Evolutionary conservation across 1,284 basidiomycete species (phyloP).

Genomic region (Baeospora myosura): DNA sequence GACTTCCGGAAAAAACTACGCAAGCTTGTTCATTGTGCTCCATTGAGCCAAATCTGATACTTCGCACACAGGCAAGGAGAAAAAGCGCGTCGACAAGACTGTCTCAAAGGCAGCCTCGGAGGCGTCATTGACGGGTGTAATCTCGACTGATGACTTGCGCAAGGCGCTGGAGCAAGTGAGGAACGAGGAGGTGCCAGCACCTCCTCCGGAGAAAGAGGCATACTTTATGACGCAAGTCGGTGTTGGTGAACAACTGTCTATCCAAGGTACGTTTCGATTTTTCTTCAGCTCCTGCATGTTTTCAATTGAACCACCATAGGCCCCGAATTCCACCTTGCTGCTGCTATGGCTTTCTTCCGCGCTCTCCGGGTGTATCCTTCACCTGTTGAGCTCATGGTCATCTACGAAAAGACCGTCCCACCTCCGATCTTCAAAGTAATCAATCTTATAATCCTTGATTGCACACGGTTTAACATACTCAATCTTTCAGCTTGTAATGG

Average conservation of each 20-base stretch:
- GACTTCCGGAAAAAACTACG: constrained; percentile 86
- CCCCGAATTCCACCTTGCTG: constrained; percentile 66
- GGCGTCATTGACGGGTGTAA: constrained; percentile 20
- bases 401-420: constrained; percentile 91
- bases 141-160: constrained; percentile 42
- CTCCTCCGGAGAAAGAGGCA: constrained; percentile 71
- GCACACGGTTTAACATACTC: constrained; percentile 8
- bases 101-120: constrained; percentile 51
- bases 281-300: background rate
- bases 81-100: constrained; percentile 82
- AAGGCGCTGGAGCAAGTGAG: constrained; percentile 58
- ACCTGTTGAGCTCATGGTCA: constrained; percentile 85
- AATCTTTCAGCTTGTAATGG: constrained; percentile 65
- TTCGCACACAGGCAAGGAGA: constrained; percentile 67
- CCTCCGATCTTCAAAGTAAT: constrained; percentile 77
- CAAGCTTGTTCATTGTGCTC: constrained; percentile 36
- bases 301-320: constrained; percentile 39
- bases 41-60: background rate
- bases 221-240: constrained; percentile 91
- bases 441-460: constrained; percentile 6
- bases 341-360: constrained; percentile 88
- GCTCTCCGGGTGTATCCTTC: constrained; percentile 92
- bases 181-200: constrained; percentile 56
- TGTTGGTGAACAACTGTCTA: constrained; percentile 79
- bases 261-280: constrained; percentile 52